A percentile compares a stretch with the other conserved stretches of the same genome.
Evolutionary conservation across 371 early-diverging fungal species (phyloP).

Genomic region (Mortierella sp.): DNA sequence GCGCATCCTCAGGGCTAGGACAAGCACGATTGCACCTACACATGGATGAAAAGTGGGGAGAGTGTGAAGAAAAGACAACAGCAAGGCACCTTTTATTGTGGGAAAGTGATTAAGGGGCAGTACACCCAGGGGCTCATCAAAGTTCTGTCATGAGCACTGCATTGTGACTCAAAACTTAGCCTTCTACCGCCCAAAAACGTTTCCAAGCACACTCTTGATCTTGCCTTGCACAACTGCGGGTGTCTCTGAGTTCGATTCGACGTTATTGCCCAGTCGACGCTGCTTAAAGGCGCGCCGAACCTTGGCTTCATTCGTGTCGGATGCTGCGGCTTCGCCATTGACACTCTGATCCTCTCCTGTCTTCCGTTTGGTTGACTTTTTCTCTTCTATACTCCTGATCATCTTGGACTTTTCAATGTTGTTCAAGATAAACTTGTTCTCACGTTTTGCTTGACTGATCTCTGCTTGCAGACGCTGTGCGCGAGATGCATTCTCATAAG

Average conservation of each 20-base stretch:
- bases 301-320: slow-evolving; percentile 32
- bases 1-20: too few species aligned
- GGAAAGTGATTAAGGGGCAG: too few species aligned
- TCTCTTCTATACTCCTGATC: slow-evolving; percentile 79
- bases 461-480: slow-evolving; percentile 88
- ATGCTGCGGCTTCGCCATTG: slow-evolving; percentile 9
- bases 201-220: slow-evolving; percentile 50
- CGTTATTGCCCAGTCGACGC: slow-evolving; percentile 53
- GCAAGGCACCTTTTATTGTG: too few species aligned
- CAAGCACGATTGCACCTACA: too few species aligned
- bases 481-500: slow-evolving; percentile 83
- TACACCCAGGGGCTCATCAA: too few species aligned
- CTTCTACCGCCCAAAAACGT: slow-evolving; percentile 38
- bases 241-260: neutral
- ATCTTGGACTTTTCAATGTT: slow-evolving; percentile 90
- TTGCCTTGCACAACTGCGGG: slow-evolving; percentile 29
- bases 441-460: slow-evolving; percentile 84
- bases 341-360: slow-evolving; percentile 50
- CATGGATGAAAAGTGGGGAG: too few species aligned
- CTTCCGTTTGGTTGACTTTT: slow-evolving; percentile 60
- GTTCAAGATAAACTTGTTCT: slow-evolving; percentile 85
- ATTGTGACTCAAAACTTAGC: too few species aligned
- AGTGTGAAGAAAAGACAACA: too few species aligned
- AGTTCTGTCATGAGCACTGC: too few species aligned
- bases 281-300: slow-evolving; percentile 74